These are phyloP conservation scores for Desmodesmus armatus DNA, from an alignment of 139 green algal species.

Conservation along the genomic window DNA sequence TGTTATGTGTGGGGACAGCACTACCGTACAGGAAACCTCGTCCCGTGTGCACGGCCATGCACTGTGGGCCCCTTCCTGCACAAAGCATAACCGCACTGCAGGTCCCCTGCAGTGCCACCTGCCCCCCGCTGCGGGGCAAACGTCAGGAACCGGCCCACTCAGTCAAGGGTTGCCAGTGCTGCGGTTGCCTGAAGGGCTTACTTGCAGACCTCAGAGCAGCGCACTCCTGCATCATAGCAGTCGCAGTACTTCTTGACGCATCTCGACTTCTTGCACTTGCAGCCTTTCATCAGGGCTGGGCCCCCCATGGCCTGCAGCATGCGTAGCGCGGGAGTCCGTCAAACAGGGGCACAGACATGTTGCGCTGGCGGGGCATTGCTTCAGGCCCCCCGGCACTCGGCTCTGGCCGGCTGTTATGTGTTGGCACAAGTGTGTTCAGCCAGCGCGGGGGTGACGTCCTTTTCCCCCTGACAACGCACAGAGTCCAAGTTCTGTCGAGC, in stretches of 20 bases:
- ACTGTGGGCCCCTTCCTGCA: not conserved
- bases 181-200: conserved; percentile 42
- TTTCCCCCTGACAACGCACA: too few species aligned
- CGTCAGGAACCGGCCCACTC: not conserved
- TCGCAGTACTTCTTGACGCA: conserved; percentile 83
- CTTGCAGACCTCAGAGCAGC: conserved; percentile 74
- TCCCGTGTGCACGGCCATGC: too few species aligned
- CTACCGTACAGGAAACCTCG: too few species aligned
- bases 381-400: not conserved
- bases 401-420: not conserved
- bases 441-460: too few species aligned
- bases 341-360: not conserved
- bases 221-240: conserved; percentile 72
- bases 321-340: not conserved
- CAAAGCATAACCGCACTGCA: too few species aligned
- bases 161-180: not conserved
- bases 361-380: not conserved
- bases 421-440: not conserved
- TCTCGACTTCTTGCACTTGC: conserved; percentile 65
- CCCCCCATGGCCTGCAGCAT: not conserved
- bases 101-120: too few species aligned
- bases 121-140: not conserved
- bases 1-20: too few species aligned
- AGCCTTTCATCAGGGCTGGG: conserved; percentile 67
- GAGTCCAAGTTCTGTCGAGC: too few species aligned